phyloP scores from a whole-genome alignment of 2,329 filamentous ascomycete genomes.

The Apiospora phragmitis region DNA sequence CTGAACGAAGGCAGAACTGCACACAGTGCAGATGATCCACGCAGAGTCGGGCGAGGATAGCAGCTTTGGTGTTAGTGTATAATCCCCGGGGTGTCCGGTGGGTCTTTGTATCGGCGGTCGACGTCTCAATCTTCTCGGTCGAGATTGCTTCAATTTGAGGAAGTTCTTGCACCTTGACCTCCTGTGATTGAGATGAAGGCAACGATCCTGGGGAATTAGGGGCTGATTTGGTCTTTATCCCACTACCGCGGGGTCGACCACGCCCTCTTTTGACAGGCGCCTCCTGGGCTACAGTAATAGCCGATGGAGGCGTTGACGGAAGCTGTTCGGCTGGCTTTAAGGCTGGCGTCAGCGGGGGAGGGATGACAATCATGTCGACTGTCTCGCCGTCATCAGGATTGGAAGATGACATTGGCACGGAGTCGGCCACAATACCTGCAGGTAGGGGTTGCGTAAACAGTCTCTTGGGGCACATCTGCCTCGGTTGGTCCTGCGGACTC shows the following conservation, averaged over 20 bases:
- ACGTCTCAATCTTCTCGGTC: background rate
- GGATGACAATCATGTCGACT: slow-evolving; percentile 16
- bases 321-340: slow-evolving; percentile 10
- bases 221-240: slow-evolving; percentile 9
- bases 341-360: slow-evolving; percentile 16
- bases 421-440: slow-evolving; percentile 12
- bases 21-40: slow-evolving; percentile 90
- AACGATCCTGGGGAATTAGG: background rate
- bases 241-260: slow-evolving; percentile 12
- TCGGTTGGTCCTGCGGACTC: slow-evolving; percentile 8
- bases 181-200: background rate
- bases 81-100: slow-evolving; percentile 69
- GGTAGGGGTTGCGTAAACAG: slow-evolving; percentile 9
- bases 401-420: background rate
- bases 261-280: slow-evolving; percentile 12
- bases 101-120: background rate
- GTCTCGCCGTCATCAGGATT: background rate
- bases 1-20: slow-evolving; percentile 81
- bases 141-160: background rate
- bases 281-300: background rate
- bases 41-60: slow-evolving; percentile 73
- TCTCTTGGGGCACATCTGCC: background rate
- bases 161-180: background rate
- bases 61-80: slow-evolving; percentile 76
- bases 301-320: slow-evolving; percentile 1